Conservation (phyloP, 1,284 basidiomycete genomes). For the Ganoderma meredithae region DNA sequence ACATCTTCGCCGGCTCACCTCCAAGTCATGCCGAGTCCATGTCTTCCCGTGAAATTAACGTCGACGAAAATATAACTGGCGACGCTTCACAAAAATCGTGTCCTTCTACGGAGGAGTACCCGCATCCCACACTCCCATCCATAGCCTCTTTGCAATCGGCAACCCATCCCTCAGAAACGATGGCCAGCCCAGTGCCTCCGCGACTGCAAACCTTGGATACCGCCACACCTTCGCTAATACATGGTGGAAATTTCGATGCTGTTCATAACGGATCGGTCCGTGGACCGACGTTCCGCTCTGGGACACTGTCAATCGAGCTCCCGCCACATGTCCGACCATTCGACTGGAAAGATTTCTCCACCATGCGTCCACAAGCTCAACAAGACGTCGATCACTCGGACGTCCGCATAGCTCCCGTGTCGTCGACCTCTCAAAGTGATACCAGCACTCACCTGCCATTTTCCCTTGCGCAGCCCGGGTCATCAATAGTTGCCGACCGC, state of each 20-base stretch:
- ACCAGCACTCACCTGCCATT: background rate
- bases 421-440: background rate
- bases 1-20: background rate
- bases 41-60: background rate
- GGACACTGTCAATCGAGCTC: slow-evolving; percentile 11
- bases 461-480: background rate
- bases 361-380: background rate
- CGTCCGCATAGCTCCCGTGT: slow-evolving; percentile 19
- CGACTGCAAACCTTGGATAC: background rate
- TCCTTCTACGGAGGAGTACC: background rate
- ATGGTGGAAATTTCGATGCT: background rate
- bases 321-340: slow-evolving; percentile 14
- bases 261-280: background rate
- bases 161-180: background rate
- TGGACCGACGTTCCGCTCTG: slow-evolving; percentile 10
- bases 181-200: background rate
- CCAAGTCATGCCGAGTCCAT: background rate
- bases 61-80: background rate
- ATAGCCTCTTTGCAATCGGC: background rate
- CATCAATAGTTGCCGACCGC: slow-evolving; percentile 1
- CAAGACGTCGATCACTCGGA: slow-evolving; percentile 3
- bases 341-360: background rate
- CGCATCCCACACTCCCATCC: background rate
- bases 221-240: too few relatives aligned
- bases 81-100: background rate